Evolutionary conservation across 345 rosid species (phyloP).

Genomic region (Lumnitzera littorea): DNA sequence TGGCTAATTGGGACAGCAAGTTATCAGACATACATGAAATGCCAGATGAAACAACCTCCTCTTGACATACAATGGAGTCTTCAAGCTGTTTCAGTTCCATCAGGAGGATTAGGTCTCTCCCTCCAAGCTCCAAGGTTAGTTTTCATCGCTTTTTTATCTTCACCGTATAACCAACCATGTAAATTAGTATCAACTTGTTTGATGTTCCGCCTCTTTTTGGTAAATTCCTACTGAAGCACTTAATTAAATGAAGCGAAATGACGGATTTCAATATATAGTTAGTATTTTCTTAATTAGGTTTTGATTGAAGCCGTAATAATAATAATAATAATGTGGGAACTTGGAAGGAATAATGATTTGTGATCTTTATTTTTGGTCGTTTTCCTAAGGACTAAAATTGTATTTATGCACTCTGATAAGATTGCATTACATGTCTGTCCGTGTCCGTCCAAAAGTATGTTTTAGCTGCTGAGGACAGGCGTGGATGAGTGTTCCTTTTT

Average conservation of each 20-base stretch:
- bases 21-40: conserved; percentile 70
- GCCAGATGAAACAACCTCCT: conserved; percentile 78
- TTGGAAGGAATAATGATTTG: neutral
- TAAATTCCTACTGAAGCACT: neutral
- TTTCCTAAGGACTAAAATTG: conserved; percentile 12
- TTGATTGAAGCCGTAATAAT: too few species aligned
- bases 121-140: conserved; percentile 68
- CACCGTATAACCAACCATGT: too few species aligned
- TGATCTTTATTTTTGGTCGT: conserved; percentile 11
- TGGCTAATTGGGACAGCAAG: conserved; percentile 75
- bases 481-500: conserved; percentile 24
- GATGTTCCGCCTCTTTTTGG: too few species aligned
- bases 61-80: conserved; percentile 78
- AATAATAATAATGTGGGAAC: too few species aligned
- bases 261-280: too few species aligned
- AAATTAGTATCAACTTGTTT: too few species aligned
- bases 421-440: neutral
- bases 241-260: neutral
- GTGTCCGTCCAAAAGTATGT: conserved; percentile 22
- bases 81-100: conserved; percentile 78
- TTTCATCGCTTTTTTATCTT: neutral
- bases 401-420: conserved; percentile 2
- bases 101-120: conserved; percentile 68
- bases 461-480: conserved; percentile 22
- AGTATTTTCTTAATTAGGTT: too few species aligned